Evolutionary conservation across 2,329 filamentous ascomycete genomes (phyloP).

Genomic region (Trichoderma brevicompactum): DNA sequence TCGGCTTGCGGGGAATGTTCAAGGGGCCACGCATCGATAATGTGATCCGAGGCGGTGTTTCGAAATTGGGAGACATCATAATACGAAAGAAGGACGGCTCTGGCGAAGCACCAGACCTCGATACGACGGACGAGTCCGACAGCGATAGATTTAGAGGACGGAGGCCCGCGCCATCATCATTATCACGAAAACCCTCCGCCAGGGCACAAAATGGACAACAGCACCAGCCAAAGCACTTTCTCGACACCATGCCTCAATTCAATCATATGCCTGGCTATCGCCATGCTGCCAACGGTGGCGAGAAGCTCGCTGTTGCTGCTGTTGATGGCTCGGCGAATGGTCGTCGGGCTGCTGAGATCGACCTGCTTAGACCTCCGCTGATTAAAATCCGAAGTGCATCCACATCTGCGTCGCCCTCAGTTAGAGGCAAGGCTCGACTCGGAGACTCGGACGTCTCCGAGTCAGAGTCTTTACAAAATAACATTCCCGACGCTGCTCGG

Average conservation of each 20-base stretch:
- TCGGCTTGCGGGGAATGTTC: conserved; percentile 67
- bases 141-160: conserved; percentile 49
- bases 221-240: conserved; percentile 49
- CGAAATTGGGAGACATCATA: conserved; percentile 60
- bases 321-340: conserved; percentile 35
- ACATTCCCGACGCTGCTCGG: conserved; percentile 38
- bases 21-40: conserved; percentile 77
- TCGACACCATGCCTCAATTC: conserved; percentile 59
- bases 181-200: conserved; percentile 44
- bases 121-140: conserved; percentile 57
- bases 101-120: conserved; percentile 43
- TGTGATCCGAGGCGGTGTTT: conserved; percentile 65
- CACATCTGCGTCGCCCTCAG: conserved; percentile 44
- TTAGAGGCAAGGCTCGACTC: conserved; percentile 29
- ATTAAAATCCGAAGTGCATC: conserved; percentile 53
- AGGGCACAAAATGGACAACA: conserved; percentile 40
- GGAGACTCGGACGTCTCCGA: conserved; percentile 47
- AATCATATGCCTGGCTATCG: conserved; percentile 42
- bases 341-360: conserved; percentile 51
- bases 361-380: conserved; percentile 54
- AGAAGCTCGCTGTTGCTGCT: conserved; percentile 30
- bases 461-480: conserved; percentile 43
- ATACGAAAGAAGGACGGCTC: conserved; percentile 58
- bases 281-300: conserved; percentile 28
- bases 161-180: conserved; percentile 40